Evolutionary conservation across 371 early-diverging fungal species (phyloP), one percentile per base, ranked within the genome.

Genomic region (Saksenaea vasiformis): DNA sequence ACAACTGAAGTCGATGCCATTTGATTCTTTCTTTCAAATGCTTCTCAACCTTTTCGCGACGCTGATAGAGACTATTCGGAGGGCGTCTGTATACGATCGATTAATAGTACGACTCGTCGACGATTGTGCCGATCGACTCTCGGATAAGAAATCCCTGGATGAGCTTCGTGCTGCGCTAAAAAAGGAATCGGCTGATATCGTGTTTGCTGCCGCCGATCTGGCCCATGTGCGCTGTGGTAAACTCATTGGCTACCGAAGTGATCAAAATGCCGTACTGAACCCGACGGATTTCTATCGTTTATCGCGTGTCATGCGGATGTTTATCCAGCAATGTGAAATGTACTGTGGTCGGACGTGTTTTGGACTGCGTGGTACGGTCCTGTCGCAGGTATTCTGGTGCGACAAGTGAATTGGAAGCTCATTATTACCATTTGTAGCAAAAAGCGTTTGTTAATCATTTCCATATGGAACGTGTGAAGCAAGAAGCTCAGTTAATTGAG

Each of bases 181-280:
- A 59, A 76, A 82, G 4, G 85, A 86, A 56, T 83, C 84, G 1
- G 72, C 76, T 11, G 90, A 92, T 56, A 86, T 92, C 17, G 74
- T 94, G 4, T 87, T 86, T 62, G 83, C 89, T 7, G 87, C 87
- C 0, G 86, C 90, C 4, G 96, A 96, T 61, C 66, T 92, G 9
- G 90, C 94, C 0, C 95, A 97, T 68, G 87, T 90, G 10, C 88
- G 94, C 26, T 93, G 93, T 66, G 92, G 94, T 19, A 94, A 94
- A 66, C 75, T 95, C 56, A 82, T 98, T 36, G 86, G 87, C 11
- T 90, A 91, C 66, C 87, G 97, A 13, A 82, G 87, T 8, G 97
- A 98, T 26, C 96, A 95, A 65, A 96, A 90, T 67, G 86, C 94
- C 15, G 85, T 94, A 61, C 74, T 98, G 47, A 89, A 91, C 60